Percentiles rank a stretch among this genome's conserved stretches.
phyloP scores from a whole-genome alignment of 2,329 filamentous ascomycete species.

The Stagonosporopsis vannaccii region DNA sequence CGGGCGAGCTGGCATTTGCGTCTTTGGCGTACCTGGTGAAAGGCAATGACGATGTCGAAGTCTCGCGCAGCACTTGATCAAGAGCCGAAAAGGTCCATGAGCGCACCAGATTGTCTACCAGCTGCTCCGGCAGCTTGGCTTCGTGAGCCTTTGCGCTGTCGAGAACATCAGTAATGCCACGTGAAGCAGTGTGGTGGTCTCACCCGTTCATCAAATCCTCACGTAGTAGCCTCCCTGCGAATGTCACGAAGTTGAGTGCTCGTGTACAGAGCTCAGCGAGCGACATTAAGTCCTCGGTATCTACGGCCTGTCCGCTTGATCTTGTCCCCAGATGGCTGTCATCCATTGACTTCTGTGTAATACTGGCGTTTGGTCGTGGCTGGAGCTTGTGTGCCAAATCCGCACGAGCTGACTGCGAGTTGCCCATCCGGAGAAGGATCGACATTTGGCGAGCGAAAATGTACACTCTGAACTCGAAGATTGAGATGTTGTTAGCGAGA shows the following conservation, averaged over 20 bases:
- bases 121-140: slow-evolving; percentile 51
- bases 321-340: slow-evolving; percentile 42
- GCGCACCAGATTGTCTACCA: slow-evolving; percentile 76
- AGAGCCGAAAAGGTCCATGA: slow-evolving; percentile 81
- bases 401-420: slow-evolving; percentile 57
- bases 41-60: slow-evolving; percentile 71
- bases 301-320: slow-evolving; percentile 51
- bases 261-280: slow-evolving; percentile 88
- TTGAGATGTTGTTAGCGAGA: slow-evolving; percentile 89
- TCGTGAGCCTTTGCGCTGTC: slow-evolving; percentile 43
- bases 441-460: slow-evolving; percentile 89
- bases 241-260: slow-evolving; percentile 82
- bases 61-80: slow-evolving; percentile 79
- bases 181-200: not conserved
- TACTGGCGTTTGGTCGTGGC: slow-evolving; percentile 34
- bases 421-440: slow-evolving; percentile 82
- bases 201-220: slow-evolving; percentile 76
- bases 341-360: slow-evolving; percentile 40
- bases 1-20: slow-evolving; percentile 37
- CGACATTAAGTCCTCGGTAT: slow-evolving; percentile 76
- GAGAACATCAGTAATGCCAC: slow-evolving; percentile 25
- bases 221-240: slow-evolving; percentile 79
- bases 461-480: slow-evolving; percentile 95
- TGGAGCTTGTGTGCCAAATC: slow-evolving; percentile 50
- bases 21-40: slow-evolving; percentile 58